A percentile compares a stretch with the other conserved stretches of the same genome.
Evolutionary conservation across 805 yeast genomes (phyloP).

Genomic region (Sungouiozyma intestinalis): DNA sequence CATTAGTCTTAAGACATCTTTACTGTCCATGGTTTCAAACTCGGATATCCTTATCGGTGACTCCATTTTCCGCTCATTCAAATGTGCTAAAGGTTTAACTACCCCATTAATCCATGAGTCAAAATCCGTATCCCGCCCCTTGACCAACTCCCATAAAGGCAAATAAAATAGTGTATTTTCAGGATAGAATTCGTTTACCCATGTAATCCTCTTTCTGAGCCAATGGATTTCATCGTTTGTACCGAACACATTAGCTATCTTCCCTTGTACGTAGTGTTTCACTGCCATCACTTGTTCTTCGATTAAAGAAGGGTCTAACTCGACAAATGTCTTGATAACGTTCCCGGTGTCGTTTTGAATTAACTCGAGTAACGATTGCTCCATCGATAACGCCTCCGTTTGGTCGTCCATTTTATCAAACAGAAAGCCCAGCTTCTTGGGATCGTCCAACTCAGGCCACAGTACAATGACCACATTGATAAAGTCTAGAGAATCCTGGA

Average conservation of each 20-base stretch:
- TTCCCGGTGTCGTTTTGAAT: neutral
- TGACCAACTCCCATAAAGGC: slow-evolving; percentile 14
- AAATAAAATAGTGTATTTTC: slow-evolving; percentile 13
- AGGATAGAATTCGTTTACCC: slow-evolving; percentile 15
- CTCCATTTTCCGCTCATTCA: slow-evolving; percentile 9
- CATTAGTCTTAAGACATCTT: slow-evolving; percentile 9
- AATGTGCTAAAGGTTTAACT: slow-evolving; percentile 23
- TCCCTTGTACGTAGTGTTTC: slow-evolving; percentile 9
- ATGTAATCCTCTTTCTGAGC: slow-evolving; percentile 18
- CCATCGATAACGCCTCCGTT: neutral
- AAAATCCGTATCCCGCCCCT: slow-evolving; percentile 4
- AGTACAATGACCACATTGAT: slow-evolving; percentile 18
- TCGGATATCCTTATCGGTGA: slow-evolving; percentile 10
- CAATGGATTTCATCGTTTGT: slow-evolving; percentile 8
- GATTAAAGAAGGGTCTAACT: slow-evolving; percentile 12
- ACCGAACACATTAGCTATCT: slow-evolving; percentile 5
- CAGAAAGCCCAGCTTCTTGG: slow-evolving; percentile 10
- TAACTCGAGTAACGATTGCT: neutral
- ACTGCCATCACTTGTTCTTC: slow-evolving; percentile 8
- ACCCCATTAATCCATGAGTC: slow-evolving; percentile 22
- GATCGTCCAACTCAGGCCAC: slow-evolving; percentile 27
- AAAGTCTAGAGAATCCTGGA: slow-evolving; percentile 9
- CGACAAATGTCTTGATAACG: slow-evolving; percentile 4
- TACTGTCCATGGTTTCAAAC: slow-evolving; percentile 12
- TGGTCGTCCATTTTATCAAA: slow-evolving; percentile 6